These are phyloP conservation scores for Periconia sp. DNA, from an alignment of 2,329 filamentous ascomycete genomes.

Conservation along the genomic window DNA sequence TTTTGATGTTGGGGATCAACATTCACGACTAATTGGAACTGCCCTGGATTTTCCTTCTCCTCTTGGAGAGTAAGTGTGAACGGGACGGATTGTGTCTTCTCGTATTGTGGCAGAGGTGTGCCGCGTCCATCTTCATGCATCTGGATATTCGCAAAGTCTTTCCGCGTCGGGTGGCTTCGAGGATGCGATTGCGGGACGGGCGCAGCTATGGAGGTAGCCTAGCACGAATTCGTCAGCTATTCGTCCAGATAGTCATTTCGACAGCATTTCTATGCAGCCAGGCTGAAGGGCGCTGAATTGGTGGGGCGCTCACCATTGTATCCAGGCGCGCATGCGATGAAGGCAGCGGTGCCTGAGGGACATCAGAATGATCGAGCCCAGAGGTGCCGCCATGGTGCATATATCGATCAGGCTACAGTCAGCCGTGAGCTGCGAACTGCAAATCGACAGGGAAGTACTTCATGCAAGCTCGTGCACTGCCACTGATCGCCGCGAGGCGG, in stretches of 20 bases:
- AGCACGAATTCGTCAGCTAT: background rate
- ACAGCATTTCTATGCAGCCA: background rate
- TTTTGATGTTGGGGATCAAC: conserved; percentile 25
- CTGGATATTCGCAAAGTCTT: conserved; percentile 18
- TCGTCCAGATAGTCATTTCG: background rate
- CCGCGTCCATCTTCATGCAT: conserved; percentile 24
- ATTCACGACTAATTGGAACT: conserved; percentile 39
- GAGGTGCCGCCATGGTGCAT: conserved; percentile 17
- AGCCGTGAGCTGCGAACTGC: conserved; percentile 14
- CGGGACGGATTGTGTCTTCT: conserved; percentile 31
- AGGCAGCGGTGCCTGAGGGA: conserved; percentile 23
- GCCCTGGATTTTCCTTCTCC: conserved; percentile 36
- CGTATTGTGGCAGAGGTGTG: conserved; percentile 35
- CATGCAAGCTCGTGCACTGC: conserved; percentile 20
- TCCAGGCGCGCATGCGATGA: conserved; percentile 10
- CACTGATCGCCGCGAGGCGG: conserved; percentile 7
- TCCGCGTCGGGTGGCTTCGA: conserved; percentile 8
- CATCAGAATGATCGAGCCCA: conserved; percentile 5
- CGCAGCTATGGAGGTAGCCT: conserved; percentile 32
- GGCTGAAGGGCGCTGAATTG: conserved; percentile 12
- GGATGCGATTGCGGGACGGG: conserved; percentile 22
- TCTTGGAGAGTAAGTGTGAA: conserved; percentile 39
- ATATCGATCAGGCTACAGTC: conserved; percentile 29
- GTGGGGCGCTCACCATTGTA: conserved; percentile 27
- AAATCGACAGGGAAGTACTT: conserved; percentile 4